Evolutionary conservation across 495 filamentous ascomycete genomes (phyloP).

Genomic region (Penicillium flavigenum): DNA sequence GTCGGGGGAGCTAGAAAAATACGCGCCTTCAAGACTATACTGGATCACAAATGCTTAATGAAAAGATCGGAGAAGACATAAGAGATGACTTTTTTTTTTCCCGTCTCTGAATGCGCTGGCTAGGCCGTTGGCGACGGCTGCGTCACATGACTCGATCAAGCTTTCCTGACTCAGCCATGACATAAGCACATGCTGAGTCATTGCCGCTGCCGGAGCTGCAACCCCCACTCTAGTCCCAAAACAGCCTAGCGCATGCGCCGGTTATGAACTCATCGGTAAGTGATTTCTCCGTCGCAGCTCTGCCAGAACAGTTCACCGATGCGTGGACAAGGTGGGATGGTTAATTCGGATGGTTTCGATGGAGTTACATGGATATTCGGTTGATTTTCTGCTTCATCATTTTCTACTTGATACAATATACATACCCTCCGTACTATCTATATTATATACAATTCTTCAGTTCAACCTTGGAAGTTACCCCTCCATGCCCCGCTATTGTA

Average conservation of each 20-base stretch:
- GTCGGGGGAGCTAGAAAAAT: no score
- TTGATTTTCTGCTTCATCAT: not conserved
- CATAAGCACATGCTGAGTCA: slow-evolving; percentile 8
- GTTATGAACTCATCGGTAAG: slow-evolving; percentile 23
- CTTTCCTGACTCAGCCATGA: slow-evolving; percentile 9
- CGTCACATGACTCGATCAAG: slow-evolving; percentile 8
- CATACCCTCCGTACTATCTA: not conserved
- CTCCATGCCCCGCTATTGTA: slow-evolving; percentile 41
- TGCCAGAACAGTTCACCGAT: slow-evolving; percentile 36
- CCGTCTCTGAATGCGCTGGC: not conserved
- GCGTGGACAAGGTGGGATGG: slow-evolving; percentile 16
- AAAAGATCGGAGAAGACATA: no score
- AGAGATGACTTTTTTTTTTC: not conserved
- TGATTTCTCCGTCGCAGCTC: slow-evolving; percentile 28
- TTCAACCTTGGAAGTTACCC: slow-evolving; percentile 21
- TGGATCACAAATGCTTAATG: not conserved
- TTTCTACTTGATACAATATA: no score
- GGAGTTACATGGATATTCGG: not conserved
- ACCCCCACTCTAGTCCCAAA: slow-evolving; percentile 33
- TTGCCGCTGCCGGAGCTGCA: not conserved
- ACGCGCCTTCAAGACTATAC: not conserved
- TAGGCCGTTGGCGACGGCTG: not conserved
- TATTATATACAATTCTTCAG: not conserved
- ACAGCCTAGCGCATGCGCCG: slow-evolving; percentile 18
- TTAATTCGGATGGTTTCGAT: slow-evolving; percentile 1